These are phyloP conservation scores for Actinomortierella wolfii DNA, from an alignment of 371 early-diverging fungal species.

Conservation along the genomic window DNA sequence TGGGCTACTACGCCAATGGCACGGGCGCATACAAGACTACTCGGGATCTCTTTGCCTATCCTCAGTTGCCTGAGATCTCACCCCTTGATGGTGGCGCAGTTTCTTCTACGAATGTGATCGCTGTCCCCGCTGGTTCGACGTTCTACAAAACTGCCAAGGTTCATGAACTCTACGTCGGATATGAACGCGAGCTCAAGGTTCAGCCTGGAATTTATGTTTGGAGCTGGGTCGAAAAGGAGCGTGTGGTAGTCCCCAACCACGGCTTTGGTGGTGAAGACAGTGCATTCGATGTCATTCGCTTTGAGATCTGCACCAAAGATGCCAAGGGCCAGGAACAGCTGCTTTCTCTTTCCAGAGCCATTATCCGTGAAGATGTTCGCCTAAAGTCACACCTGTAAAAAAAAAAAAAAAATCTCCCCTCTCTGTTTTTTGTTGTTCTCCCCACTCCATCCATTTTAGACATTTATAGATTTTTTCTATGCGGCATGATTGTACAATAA, in stretches of 20 bases:
- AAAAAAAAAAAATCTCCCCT: too few species aligned
- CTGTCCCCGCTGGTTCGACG: conserved; percentile 23
- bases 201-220: conserved; percentile 21
- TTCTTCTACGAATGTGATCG: conserved; percentile 1
- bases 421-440: too few species aligned
- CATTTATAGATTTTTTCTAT: too few species aligned
- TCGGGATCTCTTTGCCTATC: conserved; percentile 15
- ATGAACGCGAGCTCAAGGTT: conserved; percentile 39
- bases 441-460: too few species aligned
- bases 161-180: conserved; percentile 31
- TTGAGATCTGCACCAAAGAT: conserved; percentile 27
- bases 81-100: background rate
- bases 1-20: conserved; percentile 35
- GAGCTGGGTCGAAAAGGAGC: conserved; percentile 40
- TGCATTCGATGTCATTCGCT: conserved; percentile 17
- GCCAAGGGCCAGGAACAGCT: conserved; percentile 12
- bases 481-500: too few species aligned
- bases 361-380: conserved; percentile 14
- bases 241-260: conserved; percentile 1
- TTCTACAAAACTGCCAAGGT: conserved; percentile 21
- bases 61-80: conserved; percentile 4
- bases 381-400: conserved; percentile 14
- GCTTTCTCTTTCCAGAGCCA: conserved; percentile 14
- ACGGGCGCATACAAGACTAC: conserved; percentile 14
- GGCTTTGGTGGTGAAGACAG: background rate